A percentile compares a stretch with the other conserved stretches of the same genome.
These are phyloP conservation scores for Carex kokanica DNA, from an alignment of 176 grass and related monocot species.

Conservation along the genomic window DNA sequence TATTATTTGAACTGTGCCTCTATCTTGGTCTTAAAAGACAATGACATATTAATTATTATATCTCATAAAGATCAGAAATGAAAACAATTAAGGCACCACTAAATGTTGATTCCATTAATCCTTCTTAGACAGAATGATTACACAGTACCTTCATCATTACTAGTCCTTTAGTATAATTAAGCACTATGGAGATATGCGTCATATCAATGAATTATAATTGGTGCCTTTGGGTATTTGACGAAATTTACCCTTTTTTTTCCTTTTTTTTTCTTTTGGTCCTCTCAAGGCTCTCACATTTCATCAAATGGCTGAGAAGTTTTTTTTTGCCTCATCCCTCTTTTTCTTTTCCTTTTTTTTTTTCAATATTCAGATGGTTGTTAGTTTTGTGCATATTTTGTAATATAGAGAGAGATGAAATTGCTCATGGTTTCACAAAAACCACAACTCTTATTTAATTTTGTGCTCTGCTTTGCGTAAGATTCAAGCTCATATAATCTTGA, in stretches of 20 bases:
- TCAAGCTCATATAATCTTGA: not conserved
- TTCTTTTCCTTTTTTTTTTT: not conserved
- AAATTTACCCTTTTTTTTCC: not conserved
- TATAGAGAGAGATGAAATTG: not conserved
- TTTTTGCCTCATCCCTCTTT: not conserved
- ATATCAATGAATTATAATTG: slow-evolving; percentile 19
- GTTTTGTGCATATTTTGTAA: not conserved
- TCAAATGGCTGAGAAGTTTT: not conserved
- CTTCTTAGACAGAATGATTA: slow-evolving; percentile 20
- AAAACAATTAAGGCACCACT: not conserved
- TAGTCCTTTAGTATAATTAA: not conserved
- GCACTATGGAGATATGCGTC: not conserved
- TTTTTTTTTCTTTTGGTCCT: not conserved
- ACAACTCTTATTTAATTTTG: not conserved
- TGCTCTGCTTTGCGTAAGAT: not conserved
- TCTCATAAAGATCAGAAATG: not conserved
- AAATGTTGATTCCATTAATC: slow-evolving; percentile 17
- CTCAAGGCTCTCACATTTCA: slow-evolving; percentile 3
- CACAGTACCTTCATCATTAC: slow-evolving; percentile 16
- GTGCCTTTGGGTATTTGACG: slow-evolving; percentile 15
- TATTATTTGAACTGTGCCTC: not conserved
- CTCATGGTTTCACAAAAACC: not conserved
- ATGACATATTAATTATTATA: not conserved
- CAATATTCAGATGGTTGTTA: not conserved
- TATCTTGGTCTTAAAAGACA: slow-evolving; percentile 4